Evolutionary conservation across 1,139 yeast species (phyloP), one percentile per base, ranked within the genome.

Genomic region (Kurtzmaniella quercitrusa): DNA sequence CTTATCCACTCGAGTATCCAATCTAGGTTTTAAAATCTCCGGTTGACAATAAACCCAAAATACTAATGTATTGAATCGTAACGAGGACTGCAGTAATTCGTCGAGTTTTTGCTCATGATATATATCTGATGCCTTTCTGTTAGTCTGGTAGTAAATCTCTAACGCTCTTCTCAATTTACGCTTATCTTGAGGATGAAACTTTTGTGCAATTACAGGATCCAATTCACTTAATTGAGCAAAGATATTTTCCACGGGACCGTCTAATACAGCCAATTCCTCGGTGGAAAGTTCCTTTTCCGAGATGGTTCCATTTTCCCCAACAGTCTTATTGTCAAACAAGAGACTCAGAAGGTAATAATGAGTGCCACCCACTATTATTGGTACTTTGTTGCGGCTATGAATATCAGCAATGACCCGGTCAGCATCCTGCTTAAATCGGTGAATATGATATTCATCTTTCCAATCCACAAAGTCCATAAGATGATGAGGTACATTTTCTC

Each of bases 341-440:
- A 88, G 65, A 15, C 86, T 79, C 59, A 87, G 96, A 34, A 89
- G 68, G 59, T 93, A 93, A 59, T 93, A 93, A 57, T 91, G 97
- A 0, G 98, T 93, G 0, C 99, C 99, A 2, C 99, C 99, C 2
- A 93, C 91, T 0, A 94, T 63, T 5, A 93, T 85, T 0, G 99
- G 98, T 1, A 85, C 55, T 53, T 88, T 89, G 0, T 88, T 88
- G 33, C 84, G 59, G 0, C 59, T 47, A 68, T 84, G 84, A n/a
- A 91, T 82, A 36, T 82, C 84, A 0, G 76, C 74, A 14, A 88
- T 82, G 40, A 71, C 65, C 7, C 45, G 47, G 19, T 61, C 59
- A 16, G 96, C 96, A 51, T 89, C 97, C 33, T 69, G 58, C 40
- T 84, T 81, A 59, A 88, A 93, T 46, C 86, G 65, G 54, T 87